phyloP scores from a whole-genome alignment of 1,284 basidiomycete species.

The Fomitopsis schrenkii region DNA sequence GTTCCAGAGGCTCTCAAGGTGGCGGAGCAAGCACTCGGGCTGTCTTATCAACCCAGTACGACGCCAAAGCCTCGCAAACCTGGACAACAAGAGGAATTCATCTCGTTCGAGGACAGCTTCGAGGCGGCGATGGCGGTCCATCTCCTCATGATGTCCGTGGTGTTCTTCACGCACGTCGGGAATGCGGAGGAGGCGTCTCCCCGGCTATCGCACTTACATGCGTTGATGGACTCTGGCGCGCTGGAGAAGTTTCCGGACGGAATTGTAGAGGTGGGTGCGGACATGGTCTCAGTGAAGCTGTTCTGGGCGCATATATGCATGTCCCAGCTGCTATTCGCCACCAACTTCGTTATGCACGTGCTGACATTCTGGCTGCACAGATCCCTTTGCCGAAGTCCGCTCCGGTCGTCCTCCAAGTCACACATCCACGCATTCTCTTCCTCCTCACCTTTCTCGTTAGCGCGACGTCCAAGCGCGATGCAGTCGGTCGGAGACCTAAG shows the following conservation, averaged over 20 bases:
- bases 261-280: conserved; percentile 39
- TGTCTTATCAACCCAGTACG: conserved; percentile 30
- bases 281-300: not conserved
- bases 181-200: conserved; percentile 38
- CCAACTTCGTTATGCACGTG: not conserved
- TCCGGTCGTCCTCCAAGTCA: conserved; percentile 52
- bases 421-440: conserved; percentile 63
- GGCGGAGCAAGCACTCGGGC: conserved; percentile 42
- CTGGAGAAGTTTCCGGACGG: conserved; percentile 46
- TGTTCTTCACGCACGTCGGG: conserved; percentile 56
- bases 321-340: not conserved
- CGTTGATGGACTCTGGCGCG: conserved; percentile 54
- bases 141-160: conserved; percentile 51
- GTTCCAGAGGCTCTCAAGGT: conserved; percentile 40
- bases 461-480: conserved; percentile 62
- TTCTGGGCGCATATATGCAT: not conserved
- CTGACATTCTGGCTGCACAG: conserved; percentile 18
- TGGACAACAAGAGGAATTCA: conserved; percentile 20
- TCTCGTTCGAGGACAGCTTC: conserved; percentile 34
- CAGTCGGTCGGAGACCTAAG: conserved; percentile 67
- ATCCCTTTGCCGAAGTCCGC: conserved; percentile 31
- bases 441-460: conserved; percentile 63
- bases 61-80: conserved; percentile 20
- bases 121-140: conserved; percentile 45
- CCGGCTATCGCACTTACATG: conserved; percentile 54